Base-by-base conservation (phyloP, 176 grass and related monocot species). In the Alopecurus myosuroides region DNA sequence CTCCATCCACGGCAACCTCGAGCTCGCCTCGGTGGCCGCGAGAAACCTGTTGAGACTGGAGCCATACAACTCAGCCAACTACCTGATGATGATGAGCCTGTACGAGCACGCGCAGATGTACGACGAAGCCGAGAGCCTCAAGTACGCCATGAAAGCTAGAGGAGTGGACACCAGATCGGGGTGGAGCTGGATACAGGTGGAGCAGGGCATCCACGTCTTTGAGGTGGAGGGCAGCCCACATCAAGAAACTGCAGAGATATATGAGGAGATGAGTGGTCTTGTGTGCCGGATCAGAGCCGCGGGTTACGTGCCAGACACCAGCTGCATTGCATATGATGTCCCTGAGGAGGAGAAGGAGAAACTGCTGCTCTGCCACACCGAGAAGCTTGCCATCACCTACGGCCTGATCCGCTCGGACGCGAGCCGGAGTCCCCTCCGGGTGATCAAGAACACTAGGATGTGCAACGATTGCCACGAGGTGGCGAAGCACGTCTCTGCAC, bases 381-480 rank as follows among this genome's bases (percentile, higher is more conserved):
- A 94, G 82, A 97, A 97, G 89, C 68, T 97, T 28, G 91, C 94
- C 1, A 85, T 94, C 81, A 92, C 89, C 1, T 97, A 90, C 18
- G 91, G 94, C 1, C 44, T 94, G 85, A 89, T 97, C 77, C 50
- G 76, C 37, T 94, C 87, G 10, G 89, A 91, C 56, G 35, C 39
- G 67, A 91, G 82, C 68, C 52, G 76, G 14, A 11, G 8, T 62
- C 82, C 87, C 40, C 77, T 97, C 20, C 92, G 91, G 87, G 94
- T 97, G 82, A 87, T 97, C 14, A 97, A 97, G 77, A 92, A 91
- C 74, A 90, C 87, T 46, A 90, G 94, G 74, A 85, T 94, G 87
- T 94, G 91, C 82, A 94, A 86, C 48, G 94, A 97, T 75, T 94
- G 94, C 64, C 94, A 97, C 62, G 88, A 67, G 52, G 83, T 87